These are phyloP conservation scores for Penicillium sp. DNA, from an alignment of 2,329 filamentous ascomycete species.

Conservation along the genomic window DNA sequence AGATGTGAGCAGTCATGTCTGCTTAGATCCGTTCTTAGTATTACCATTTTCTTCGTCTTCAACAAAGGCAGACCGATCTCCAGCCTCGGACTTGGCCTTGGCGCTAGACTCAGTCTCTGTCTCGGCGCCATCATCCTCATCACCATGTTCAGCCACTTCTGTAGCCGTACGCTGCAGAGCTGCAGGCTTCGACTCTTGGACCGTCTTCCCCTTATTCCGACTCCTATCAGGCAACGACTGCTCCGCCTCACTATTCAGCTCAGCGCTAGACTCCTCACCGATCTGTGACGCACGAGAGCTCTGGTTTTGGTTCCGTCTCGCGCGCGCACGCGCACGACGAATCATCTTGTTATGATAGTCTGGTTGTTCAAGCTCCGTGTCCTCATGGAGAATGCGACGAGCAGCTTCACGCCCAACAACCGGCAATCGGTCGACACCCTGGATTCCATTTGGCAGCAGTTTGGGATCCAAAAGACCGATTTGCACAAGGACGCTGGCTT, in stretches of 20 bases:
- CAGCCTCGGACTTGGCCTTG: conserved; percentile 8
- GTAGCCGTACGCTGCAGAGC: background rate
- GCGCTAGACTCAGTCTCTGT: conserved; percentile 20
- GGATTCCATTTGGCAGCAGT: conserved; percentile 49
- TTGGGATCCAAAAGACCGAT: conserved; percentile 59
- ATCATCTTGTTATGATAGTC: conserved; percentile 39
- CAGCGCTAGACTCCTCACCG: conserved; percentile 27
- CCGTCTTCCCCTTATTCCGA: conserved; percentile 24
- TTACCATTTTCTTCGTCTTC: conserved; percentile 14
- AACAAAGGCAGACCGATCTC: conserved; percentile 12
- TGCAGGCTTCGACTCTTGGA: conserved; percentile 13
- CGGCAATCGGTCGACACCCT: conserved; percentile 40
- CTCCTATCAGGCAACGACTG: conserved; percentile 9
- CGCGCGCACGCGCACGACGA: conserved; percentile 23
- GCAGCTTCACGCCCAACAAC: conserved; percentile 44
- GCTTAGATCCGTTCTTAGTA: background rate
- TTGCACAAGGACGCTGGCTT: conserved; percentile 60
- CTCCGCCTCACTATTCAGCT: conserved; percentile 27
- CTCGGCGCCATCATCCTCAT: conserved; percentile 14
- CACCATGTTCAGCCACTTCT: background rate
- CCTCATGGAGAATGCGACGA: conserved; percentile 41
- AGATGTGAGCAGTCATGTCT: conserved; percentile 1
- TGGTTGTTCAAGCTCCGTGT: conserved; percentile 34
- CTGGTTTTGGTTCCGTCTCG: conserved; percentile 6
- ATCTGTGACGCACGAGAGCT: conserved; percentile 14